Evolutionary conservation across 1,139 yeast species (phyloP).

Genomic region (Williopsis jadinii): DNA sequence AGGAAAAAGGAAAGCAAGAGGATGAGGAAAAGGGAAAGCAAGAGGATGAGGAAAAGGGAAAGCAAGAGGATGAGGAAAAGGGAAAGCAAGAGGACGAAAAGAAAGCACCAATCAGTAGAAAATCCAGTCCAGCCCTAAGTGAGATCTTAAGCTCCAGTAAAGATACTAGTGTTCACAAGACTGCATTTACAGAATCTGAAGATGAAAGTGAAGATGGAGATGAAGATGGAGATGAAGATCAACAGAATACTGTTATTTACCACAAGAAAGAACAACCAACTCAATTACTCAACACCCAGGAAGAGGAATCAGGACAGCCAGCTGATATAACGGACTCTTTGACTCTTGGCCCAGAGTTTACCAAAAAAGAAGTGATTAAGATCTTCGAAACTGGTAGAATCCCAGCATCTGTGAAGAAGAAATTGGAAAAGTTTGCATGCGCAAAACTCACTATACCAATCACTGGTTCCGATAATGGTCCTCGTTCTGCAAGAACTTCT

Average conservation of each 20-base stretch:
- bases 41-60: too few species aligned
- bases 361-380: conserved; percentile 17
- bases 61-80: too few species aligned
- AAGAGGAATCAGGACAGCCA: background rate
- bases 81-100: background rate
- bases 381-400: conserved; percentile 23
- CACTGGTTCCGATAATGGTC: background rate
- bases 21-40: too few species aligned
- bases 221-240: conserved; percentile 12
- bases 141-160: conserved; percentile 2
- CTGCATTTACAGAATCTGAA: conserved; percentile 6
- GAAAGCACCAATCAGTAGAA: background rate
- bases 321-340: background rate
- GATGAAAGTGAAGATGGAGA: conserved; percentile 1
- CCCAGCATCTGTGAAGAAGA: conserved; percentile 27
- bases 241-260: conserved; percentile 1
- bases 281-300: background rate
- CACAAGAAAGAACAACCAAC: background rate
- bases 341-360: conserved; percentile 6
- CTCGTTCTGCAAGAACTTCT: conserved; percentile 2
- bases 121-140: conserved; percentile 4
- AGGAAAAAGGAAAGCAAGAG: too few species aligned
- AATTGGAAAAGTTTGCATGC: conserved; percentile 26
- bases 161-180: conserved; percentile 2
- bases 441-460: background rate